Base-by-base conservation (phyloP, 768 basidiomycete genomes). In the Boletus rex-veris region DNA sequence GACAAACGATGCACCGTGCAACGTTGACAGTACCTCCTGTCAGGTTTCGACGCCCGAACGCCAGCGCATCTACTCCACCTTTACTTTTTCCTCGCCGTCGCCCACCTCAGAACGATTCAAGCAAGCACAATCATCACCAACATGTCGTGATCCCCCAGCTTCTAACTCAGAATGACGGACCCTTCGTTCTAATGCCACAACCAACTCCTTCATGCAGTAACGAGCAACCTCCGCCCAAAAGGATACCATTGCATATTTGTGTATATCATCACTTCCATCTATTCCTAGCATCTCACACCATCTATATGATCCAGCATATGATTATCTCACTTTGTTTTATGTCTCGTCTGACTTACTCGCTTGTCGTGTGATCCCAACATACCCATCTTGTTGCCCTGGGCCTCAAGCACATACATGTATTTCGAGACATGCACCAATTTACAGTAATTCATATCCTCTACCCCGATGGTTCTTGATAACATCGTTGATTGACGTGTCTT, bases 31-130 rank as follows among this genome's bases (percentile, higher is more conserved):
- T 58, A 77, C 81, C 16, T 86, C 87, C 6, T 82, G 83, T 18
- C 86, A 87, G 59, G 77, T 84, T 58, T 82, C 84, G 16, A 89
- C 88, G 5, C 88, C 89, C 5, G 85, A 90, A 63, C 82, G 87
- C 62, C 83, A 84, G 64, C 78, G 76, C 55, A 84, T 84, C 55
- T 88, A 87, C 66, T 77, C 86, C 19, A 78, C 86, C 5, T 91
- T 91, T 66, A 90, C 88, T 4, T 91, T 91, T 73, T 79, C 83
- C 15, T 85, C 87, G 1, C 89, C 89, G 7, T 85, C 85, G 2
- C 82, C 81, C 10, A 75, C 81, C 1, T 77, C 79, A 48, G 72
- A 80, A 53, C 82, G 83, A 51, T 79, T 78, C 70, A 77, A 71
- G 62, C 73, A 77, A 64, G 68, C 71, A 19, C 74, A 69, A 33